Base-by-base conservation (phyloP, 495 filamentous ascomycete genomes). In the Talaromyces adpressus region DNA sequence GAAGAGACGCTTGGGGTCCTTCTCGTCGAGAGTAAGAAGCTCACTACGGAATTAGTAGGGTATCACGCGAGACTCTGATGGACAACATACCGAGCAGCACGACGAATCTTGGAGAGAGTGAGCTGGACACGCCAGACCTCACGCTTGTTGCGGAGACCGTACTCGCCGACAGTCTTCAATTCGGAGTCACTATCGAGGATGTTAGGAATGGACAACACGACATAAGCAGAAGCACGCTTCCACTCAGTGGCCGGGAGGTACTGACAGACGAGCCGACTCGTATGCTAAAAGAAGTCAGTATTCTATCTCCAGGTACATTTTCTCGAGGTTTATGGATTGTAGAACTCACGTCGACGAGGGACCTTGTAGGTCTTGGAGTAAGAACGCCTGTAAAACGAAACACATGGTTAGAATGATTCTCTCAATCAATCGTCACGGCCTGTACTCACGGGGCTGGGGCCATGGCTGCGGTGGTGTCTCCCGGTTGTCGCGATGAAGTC, bases 281-380 rank as follows among this genome's bases (percentile, higher is more conserved):
- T 95, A 98, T 71, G 94, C 84, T 86, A 67, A 52, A 62, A 61
- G 20, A 53, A 61, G 64, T 82, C 72, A 83, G 77, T 53, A 63
- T 59, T 29, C 18, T 2, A 52, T 20, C n/a, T 32, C 7, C 30
- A 30, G 39, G 39, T 9, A 0, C 8, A 29, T 6, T 14, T 22
- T 59, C 51, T 51, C 12, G 25, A 22, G 59, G 16, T 23, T 57
- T 22, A 27, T 32, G 49, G 34, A 52, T 47, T 64, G 16, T 1
- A 49, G 45, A 5, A 81, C 81, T 79, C 77, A 83, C 80, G 81
- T 71, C 87, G 85, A 77, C 86, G 82, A 72, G 91, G 89, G 83
- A 96, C 90, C 87, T 95, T 97, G 80, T 95, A 93, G 85, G 94
- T 98, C 91, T 98, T 98, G 77, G 90, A 92, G 85, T 96, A 97